These are phyloP conservation scores for Zygnema circumcarinatum DNA, from an alignment of 139 green algal genomes.

Conservation along the genomic window DNA sequence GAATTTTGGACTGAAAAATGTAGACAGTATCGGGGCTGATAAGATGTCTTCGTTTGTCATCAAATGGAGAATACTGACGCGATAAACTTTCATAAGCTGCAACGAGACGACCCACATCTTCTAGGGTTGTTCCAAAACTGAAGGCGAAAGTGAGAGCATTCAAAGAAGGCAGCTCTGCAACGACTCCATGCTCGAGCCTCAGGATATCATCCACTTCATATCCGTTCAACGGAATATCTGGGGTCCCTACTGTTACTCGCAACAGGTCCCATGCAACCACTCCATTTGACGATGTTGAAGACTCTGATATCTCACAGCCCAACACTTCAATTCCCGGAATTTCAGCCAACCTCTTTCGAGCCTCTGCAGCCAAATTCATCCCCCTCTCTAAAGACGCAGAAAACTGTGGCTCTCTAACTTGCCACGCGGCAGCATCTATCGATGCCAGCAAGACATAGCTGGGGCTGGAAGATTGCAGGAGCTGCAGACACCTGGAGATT, in stretches of 20 bases:
- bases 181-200: slow-evolving; percentile 69
- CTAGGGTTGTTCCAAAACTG: slow-evolving; percentile 61
- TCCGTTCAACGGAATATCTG: slow-evolving; percentile 65
- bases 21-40: not conserved
- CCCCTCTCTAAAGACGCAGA: not conserved
- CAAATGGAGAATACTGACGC: not conserved
- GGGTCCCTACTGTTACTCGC: slow-evolving; percentile 75
- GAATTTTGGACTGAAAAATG: not conserved
- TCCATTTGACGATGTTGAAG: not conserved
- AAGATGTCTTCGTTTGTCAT: too few species aligned
- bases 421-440: slow-evolving; percentile 79
- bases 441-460: slow-evolving; percentile 92
- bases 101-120: slow-evolving; percentile 14
- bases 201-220: slow-evolving; percentile 67
- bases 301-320: not conserved
- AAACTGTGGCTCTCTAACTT: slow-evolving; percentile 4
- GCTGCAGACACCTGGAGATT: slow-evolving; percentile 39
- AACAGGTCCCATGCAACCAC: slow-evolving; percentile 73
- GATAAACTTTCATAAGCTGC: not conserved
- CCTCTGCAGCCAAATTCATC: slow-evolving; percentile 2
- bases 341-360: not conserved
- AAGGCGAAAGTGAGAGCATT: slow-evolving; percentile 76
- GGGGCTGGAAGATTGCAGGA: slow-evolving; percentile 77
- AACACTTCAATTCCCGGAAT: slow-evolving; percentile 28
- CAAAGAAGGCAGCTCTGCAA: slow-evolving; percentile 79